Evolutionary conservation across 140 eudicot genomes (phyloP).

Genomic region (Flaveria floridana): DNA sequence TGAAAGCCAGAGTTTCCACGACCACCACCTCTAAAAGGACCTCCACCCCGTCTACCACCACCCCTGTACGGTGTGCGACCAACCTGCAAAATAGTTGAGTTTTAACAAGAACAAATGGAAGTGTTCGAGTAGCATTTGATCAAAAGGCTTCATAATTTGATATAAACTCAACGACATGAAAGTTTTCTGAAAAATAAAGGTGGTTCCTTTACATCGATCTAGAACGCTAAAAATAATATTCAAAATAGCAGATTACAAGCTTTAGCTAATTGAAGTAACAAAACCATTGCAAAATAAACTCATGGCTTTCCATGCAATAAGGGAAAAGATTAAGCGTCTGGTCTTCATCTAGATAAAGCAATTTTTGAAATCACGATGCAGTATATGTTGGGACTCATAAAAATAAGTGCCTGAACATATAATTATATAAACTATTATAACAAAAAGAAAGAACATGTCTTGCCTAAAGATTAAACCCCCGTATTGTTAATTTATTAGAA

Average conservation of each 20-base stretch:
- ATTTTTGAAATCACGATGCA: not conserved
- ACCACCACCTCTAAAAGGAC: slow-evolving; percentile 43
- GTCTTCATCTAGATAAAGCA: not conserved
- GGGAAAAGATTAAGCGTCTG: not conserved
- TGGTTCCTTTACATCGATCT: not conserved
- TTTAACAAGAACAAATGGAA: slow-evolving; percentile 16
- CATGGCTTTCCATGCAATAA: not conserved
- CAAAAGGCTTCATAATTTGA: not conserved
- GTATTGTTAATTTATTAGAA: slow-evolving; percentile 2
- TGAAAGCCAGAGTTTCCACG: slow-evolving; percentile 36
- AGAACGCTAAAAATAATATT: not conserved
- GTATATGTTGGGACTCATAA: not conserved
- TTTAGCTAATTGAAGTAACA: not conserved
- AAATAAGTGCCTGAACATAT: not conserved
- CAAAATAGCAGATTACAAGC: not conserved
- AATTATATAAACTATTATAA: slow-evolving; percentile 3
- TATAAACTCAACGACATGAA: not conserved
- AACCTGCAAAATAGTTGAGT: slow-evolving; percentile 33
- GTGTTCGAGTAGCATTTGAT: not conserved
- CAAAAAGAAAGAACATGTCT: not conserved
- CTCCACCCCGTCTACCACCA: slow-evolving; percentile 42
- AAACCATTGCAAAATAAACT: not conserved
- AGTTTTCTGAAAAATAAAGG: not conserved
- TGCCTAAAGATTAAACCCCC: not conserved
- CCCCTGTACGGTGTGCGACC: slow-evolving; percentile 39